phyloP scores from a whole-genome alignment of 1,139 yeast genomes.

The Diutina scorzettiae region DNA sequence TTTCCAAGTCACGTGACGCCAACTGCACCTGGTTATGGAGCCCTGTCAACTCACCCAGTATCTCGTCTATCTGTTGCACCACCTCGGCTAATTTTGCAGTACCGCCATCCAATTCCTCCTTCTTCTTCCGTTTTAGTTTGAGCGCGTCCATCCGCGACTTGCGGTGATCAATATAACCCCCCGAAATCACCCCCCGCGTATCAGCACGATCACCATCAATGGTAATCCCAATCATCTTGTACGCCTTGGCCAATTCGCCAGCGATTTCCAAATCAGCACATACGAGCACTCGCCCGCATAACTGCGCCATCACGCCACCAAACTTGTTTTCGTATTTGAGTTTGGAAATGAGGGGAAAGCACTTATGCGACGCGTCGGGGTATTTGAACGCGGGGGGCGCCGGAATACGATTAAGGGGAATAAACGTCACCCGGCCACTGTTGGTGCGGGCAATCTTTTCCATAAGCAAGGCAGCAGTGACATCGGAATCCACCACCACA shows the following conservation, averaged over 20 bases:
- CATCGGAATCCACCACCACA: conserved; percentile 80
- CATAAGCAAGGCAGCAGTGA: conserved; percentile 70
- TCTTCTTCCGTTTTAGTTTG: conserved; percentile 40
- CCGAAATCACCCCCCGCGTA: conserved; percentile 71
- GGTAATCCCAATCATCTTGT: conserved; percentile 67
- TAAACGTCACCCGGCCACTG: conserved; percentile 79
- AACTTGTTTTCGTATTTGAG: conserved; percentile 42
- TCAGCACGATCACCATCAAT: conserved; percentile 88
- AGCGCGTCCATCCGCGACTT: conserved; percentile 63
- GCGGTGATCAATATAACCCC: conserved; percentile 74
- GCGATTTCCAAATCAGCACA: conserved; percentile 63
- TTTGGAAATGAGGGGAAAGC: conserved; percentile 67
- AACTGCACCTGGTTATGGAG: conserved; percentile 21
- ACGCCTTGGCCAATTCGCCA: conserved; percentile 50
- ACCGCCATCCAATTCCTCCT: conserved; percentile 31
- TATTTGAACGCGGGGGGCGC: conserved; percentile 21
- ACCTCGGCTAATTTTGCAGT: conserved; percentile 16
- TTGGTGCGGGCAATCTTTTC: conserved; percentile 60
- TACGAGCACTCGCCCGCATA: conserved; percentile 74
- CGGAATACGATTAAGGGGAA: conserved; percentile 71
- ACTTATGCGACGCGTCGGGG: conserved; percentile 46
- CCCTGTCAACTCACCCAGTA: conserved; percentile 19
- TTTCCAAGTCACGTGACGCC: not conserved
- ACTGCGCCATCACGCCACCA: conserved; percentile 58
- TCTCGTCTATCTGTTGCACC: conserved; percentile 13